phyloP scores from a whole-genome alignment of 2,329 filamentous ascomycete species.

The Stemphylium lycopersici region DNA sequence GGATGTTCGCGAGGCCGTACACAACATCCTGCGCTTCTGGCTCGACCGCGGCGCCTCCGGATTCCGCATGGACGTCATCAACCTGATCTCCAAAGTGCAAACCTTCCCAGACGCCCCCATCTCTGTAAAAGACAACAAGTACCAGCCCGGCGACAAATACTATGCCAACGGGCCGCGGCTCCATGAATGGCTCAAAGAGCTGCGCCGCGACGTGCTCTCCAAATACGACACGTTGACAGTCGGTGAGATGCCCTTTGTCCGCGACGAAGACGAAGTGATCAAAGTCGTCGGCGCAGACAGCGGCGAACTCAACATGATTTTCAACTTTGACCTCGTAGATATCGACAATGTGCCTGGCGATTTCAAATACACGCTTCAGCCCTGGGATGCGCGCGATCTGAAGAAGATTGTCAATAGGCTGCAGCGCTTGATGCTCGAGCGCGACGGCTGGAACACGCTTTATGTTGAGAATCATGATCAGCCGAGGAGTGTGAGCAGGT shows the following conservation, averaged over 20 bases:
- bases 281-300: constrained; percentile 51
- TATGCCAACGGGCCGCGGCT: constrained; percentile 71
- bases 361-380: constrained; percentile 43
- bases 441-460: constrained; percentile 55
- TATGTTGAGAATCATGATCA: constrained; percentile 63
- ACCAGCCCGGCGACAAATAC: constrained; percentile 57
- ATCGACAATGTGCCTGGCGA: constrained; percentile 47
- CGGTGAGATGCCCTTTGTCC: constrained; percentile 66
- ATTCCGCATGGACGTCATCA: constrained; percentile 52
- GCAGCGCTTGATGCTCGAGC: constrained; percentile 47
- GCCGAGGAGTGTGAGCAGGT: constrained; percentile 56
- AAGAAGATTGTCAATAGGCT: constrained; percentile 43
- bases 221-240: constrained; percentile 70
- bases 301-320: constrained; percentile 71
- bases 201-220: constrained; percentile 64
- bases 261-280: constrained; percentile 56
- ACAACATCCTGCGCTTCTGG: constrained; percentile 79
- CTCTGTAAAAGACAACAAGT: constrained; percentile 40
- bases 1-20: constrained; percentile 70
- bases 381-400: constrained; percentile 43
- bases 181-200: constrained; percentile 71
- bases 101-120: constrained; percentile 37
- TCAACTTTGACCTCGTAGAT: constrained; percentile 57
- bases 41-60: constrained; percentile 68
- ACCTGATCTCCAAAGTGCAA: constrained; percentile 46